Evolutionary conservation across 768 basidiomycete species (phyloP), one percentile per base, ranked within the genome.

Genomic region (Leccinum longicurvipes): DNA sequence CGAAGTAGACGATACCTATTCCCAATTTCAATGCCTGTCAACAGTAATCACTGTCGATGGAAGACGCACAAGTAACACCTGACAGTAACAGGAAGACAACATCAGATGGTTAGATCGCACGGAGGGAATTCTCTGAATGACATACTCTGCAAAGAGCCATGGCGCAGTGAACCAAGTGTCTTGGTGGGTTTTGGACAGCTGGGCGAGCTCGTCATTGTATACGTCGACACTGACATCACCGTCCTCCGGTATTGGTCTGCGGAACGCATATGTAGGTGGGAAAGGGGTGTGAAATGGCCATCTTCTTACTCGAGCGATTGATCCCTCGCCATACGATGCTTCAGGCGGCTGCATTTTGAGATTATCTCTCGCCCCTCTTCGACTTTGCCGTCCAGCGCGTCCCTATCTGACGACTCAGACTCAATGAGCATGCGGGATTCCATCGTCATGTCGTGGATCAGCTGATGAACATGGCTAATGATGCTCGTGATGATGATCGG

Each of bases 101-200:
- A 23, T 51, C 45, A 57, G 34, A 47, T 41, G 48, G 51, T n/a
- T 27, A 54, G 44, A 4, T 14, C 25, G 12, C 49, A 52, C 21
- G 11, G 27, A 28, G 23, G 58, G 50, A 53, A 36, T 55, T 25
- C 8, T 14, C 19, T 45, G 3, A 39, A 48, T 4, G 42, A 68
- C 88, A 61, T 75, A 97, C 87, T 98, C 96, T 54, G 93, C 93
- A 69, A 80, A 98, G n/a, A 99, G 79, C 96, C 96, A 99, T 1
- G 94, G 92, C 6, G 91, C 84, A 8, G 83, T 89, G 67, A 92
- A 93, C 96, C 96, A 99, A 0, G 87, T 89, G 57, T 85, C 79
- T 63, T 78, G 76, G 3, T 71, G 68, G 1, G 76, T 67, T 25
- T 74, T 69, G 0, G 74, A 73, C 2, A 90, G 77, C 1, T 71